Conservation (phyloP, 768 basidiomycete genomes). For the Hydnomerulius pinastri region DNA sequence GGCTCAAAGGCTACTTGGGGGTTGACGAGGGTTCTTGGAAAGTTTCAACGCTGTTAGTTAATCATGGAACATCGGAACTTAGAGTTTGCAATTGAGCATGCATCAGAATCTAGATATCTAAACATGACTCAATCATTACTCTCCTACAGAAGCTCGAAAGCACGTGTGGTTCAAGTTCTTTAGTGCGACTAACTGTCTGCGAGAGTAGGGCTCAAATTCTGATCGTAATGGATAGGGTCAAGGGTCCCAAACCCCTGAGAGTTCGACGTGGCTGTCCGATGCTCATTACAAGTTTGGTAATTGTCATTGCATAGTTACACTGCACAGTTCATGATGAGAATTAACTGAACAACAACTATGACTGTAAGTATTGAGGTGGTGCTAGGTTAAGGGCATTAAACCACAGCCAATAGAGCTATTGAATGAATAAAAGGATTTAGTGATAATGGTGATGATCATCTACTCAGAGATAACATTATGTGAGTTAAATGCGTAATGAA, state of each 20-base stretch:
- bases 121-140: not conserved
- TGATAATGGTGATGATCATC: slow-evolving; percentile 27
- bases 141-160: not conserved
- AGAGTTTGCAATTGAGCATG: not conserved
- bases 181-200: not conserved
- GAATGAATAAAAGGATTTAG: slow-evolving; percentile 34
- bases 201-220: slow-evolving; percentile 14
- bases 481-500: slow-evolving; percentile 35
- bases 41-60: not conserved
- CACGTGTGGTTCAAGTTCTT: not conserved
- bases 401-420: slow-evolving; percentile 24
- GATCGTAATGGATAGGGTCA: slow-evolving; percentile 23
- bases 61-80: not conserved
- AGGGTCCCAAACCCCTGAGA: slow-evolving; percentile 16
- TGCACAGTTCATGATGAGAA: slow-evolving; percentile 6
- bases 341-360: slow-evolving; percentile 5
- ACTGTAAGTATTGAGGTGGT: slow-evolving; percentile 22
- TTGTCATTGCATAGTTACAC: slow-evolving; percentile 9
- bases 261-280: not conserved
- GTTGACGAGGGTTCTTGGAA: not conserved
- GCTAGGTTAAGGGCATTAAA: slow-evolving; percentile 35
- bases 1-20: not conserved
- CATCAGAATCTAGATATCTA: not conserved
- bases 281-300: not conserved
- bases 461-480: slow-evolving; percentile 35